Conservation (phyloP, 495 filamentous ascomycete genomes). For the Neurospora sp. region DNA sequence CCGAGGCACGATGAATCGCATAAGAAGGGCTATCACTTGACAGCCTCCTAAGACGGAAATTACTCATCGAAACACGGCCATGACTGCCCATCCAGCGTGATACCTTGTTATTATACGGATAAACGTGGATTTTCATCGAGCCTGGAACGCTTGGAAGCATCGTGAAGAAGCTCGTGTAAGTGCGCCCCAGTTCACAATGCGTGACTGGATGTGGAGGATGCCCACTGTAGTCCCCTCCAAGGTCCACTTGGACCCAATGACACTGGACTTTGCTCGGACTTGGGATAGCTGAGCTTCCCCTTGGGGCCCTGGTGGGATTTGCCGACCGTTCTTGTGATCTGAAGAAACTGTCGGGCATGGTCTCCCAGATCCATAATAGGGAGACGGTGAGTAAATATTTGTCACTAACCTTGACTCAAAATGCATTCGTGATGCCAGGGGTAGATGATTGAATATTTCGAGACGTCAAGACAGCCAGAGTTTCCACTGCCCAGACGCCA, state of each 20-base stretch:
- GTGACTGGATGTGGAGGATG: not conserved
- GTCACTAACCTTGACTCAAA: not conserved
- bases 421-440: not conserved
- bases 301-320: not conserved
- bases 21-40: not conserved
- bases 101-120: not conserved
- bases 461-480: not conserved
- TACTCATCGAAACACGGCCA: not conserved
- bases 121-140: not conserved
- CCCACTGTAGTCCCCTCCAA: not conserved
- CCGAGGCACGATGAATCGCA: not conserved
- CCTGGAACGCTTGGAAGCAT: not conserved
- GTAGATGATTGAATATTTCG: not conserved
- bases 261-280: not conserved
- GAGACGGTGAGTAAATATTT: not conserved
- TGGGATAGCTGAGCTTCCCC: not conserved
- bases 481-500: not conserved
- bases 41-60: not conserved
- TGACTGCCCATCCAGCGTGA: not conserved
- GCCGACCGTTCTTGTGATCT: not conserved
- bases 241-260: not conserved
- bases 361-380: not conserved
- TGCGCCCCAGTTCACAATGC: not conserved
- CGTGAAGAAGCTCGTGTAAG: not conserved
- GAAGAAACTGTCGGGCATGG: not conserved